A percentile compares a stretch with the other conserved stretches of the same genome.
phyloP scores from a whole-genome alignment of 2,329 filamentous ascomycete genomes.

The Nothopassalora personata region DNA sequence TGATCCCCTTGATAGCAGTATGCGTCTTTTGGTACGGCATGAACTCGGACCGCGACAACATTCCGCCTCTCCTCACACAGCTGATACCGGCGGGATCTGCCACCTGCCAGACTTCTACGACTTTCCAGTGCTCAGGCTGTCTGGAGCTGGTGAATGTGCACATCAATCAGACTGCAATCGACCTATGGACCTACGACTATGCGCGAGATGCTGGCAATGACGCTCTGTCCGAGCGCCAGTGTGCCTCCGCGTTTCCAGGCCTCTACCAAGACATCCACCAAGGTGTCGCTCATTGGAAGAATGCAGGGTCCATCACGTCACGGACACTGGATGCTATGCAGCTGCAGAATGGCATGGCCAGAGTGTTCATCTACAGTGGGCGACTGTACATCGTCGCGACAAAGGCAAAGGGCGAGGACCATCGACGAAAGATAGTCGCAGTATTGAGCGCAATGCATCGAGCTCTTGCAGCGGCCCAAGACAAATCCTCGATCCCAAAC shows the following conservation, averaged over 20 bases:
- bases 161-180: conserved; percentile 9
- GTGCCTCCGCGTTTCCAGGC: conserved; percentile 28
- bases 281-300: conserved; percentile 22
- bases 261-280: conserved; percentile 31
- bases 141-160: conserved; percentile 10
- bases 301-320: conserved; percentile 12
- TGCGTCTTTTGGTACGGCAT: conserved; percentile 19
- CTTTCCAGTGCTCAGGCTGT: conserved; percentile 18
- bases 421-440: conserved; percentile 24
- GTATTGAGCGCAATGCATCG: conserved; percentile 44
- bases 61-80: conserved; percentile 18
- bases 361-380: conserved; percentile 34
- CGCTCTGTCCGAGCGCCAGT: conserved; percentile 22
- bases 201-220: conserved; percentile 14
- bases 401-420: conserved; percentile 22
- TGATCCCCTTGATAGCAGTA: neutral
- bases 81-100: conserved; percentile 22
- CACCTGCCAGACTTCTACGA: conserved; percentile 15
- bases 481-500: conserved; percentile 37
- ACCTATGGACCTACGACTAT: conserved; percentile 14
- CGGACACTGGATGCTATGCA: conserved; percentile 12
- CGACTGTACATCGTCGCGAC: conserved; percentile 32
- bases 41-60: conserved; percentile 19
- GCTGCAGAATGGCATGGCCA: conserved; percentile 23
- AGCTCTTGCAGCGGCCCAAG: conserved; percentile 39